Evolutionary conservation across 1,139 yeast genomes (phyloP), one percentile per base, ranked within the genome.

Genomic region (Arxiozyma bovina): DNA sequence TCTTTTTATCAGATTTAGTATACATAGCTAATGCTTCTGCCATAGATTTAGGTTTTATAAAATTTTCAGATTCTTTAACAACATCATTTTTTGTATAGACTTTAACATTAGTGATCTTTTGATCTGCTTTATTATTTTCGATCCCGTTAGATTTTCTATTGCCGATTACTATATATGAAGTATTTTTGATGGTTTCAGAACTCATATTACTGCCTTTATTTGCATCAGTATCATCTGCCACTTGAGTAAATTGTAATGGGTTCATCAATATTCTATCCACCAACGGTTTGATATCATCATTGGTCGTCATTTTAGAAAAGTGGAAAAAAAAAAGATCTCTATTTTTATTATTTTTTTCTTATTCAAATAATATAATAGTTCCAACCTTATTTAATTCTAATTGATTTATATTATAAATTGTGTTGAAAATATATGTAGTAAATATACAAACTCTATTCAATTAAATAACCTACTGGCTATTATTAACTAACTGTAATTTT

Each of bases 241-340:
- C 86, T 17, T 80, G 75, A 51, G 77, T 79, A 69, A 85, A 85
- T 42, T 78, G 78, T 54, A 83, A 70, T 18, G 87, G 88, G 59
- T 77, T 78, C 55, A 78, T 70, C 49, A 82, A 75, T 58, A 82
- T 78, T 64, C 86, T 74, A 63, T 81, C 85, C 55, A 82, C 78
- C 54, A 81, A 70, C 38, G 75, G 76, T 34, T 67, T 64, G 48
- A 67, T 54, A 30, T 64, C 57, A 27, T 65, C 67, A 50, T 59
- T 64, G 17, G 64, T 60, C 30, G 64, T 59, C 66, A 63, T 63
- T 21, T 12, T 44, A n/a, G 30, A 27, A 27, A 27, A 27, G 30
- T 27, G 30, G 30, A 27, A 27, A 34, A 34, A 34, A 34, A 12
- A 34, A 34, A 34, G n/a, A 12, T 15, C 40, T 34, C n/a, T 34